Base-by-base conservation (phyloP, 2,329 filamentous ascomycete species). In the Fragosphaeria purpurea region DNA sequence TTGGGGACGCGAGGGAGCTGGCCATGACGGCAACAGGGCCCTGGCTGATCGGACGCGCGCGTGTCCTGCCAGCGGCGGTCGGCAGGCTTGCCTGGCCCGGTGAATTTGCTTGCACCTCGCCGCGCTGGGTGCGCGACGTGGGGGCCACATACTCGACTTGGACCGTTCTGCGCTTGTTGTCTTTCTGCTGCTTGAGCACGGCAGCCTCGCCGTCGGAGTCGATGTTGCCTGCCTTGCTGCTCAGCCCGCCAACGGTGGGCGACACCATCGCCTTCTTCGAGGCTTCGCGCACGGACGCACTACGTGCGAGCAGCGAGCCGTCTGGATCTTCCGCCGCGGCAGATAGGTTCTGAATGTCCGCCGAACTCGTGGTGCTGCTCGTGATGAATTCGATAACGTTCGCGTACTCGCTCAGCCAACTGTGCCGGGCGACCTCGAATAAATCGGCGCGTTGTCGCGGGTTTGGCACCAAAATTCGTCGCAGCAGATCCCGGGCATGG, bases 131-230 rank as follows among this genome's bases (percentile, higher is more conserved):
- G 62, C 91, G 83, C 6, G 88, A 94, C 32, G 84, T 83, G 31
- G 93, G 93, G 22, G 90, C 86, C 51, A 97, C 93, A 66, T 98
- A 98, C 71, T 98, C 93, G 54, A 98, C 87, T 69, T 98, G 93
- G 0, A 98, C 88, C 0, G 93, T 98, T 59, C 90, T 82, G 51
- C 93, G 83, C 69, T 97, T 97, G 60, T 85, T 85, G 63, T 96
- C 90, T 58, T 89, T 85, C 64, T 86, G 86, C 41, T 80, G 76
- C 60, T 82, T 82, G 34, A 79, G 71, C 6, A 67, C 60, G 37
- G 64, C 61, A 9, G 66, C 70, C 54, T 85, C 79, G 6, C 79
- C 72, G 40, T 85, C 80, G 38, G 76, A 72, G 49, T 89, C 86
- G 58, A 88, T 77, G 58, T 84, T 86, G 52, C 83, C 85, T 60